Base-by-base conservation (phyloP, 2,329 filamentous ascomycete species). In the Alternaria brassicicola region DNA sequence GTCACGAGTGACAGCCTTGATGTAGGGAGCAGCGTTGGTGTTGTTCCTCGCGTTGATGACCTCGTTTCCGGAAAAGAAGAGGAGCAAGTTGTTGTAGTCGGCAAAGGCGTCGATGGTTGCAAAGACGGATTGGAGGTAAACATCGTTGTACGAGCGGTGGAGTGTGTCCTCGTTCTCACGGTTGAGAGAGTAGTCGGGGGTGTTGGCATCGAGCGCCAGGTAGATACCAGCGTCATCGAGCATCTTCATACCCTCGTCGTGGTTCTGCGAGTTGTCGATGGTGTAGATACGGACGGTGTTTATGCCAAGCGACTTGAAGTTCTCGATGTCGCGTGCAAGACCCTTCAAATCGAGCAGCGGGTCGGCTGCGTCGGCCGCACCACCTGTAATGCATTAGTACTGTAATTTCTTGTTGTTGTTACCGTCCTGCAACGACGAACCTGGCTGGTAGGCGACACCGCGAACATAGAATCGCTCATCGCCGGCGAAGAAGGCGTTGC, bases 241-340 rank as follows among this genome's bases (percentile, higher is more conserved):
- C 52, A 86, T 83, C 62, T 85, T 82, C 93, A 97, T 97, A 81
- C 92, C 97, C 64, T 88, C 85, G 68, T 93, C 88, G 80, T 97
- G 93, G 78, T 89, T 82, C 71, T 84, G 80, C 48, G 88, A 89
- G 85, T 97, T 97, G 82, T 97, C 93, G 67, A 96, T 88, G 7
- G 90, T 92, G 84, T 97, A 97, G 64, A 97, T 89, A 78, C 93
- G 92, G 74, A 97, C 84, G 19, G 92, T 93, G 83, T 97, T 97
- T 80, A 97, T 83, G 33, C 92, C 92, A 52, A 97, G 84, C 64
- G 92, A 85, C 81, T 91, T 86, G 86, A 97, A 96, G 76, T 91
- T 84, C 52, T 81, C 79, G 66, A 97, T 89, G 75, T 96, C 92
- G 64, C 92, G 89, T 76, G 85, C 83, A 84, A 93, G 94, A 71